phyloP scores from a whole-genome alignment of 2,329 filamentous ascomycete genomes.

The Plectosphaerella cucumerina region DNA sequence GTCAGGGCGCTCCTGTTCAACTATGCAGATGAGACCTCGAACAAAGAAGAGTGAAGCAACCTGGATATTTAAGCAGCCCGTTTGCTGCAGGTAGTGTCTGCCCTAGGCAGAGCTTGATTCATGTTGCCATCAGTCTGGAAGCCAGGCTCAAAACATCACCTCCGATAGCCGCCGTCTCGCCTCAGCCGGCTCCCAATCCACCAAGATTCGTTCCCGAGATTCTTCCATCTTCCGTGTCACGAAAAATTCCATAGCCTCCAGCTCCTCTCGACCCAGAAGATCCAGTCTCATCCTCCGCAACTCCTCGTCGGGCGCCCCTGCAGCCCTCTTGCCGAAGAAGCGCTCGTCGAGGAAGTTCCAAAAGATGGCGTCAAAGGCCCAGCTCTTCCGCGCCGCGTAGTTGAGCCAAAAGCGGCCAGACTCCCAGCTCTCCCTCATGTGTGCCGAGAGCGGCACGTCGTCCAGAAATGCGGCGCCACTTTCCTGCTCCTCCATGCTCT shows the following conservation, averaged over 20 bases:
- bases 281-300: conserved; percentile 16
- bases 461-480: neutral
- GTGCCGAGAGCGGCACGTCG: neutral
- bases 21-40: too few species aligned
- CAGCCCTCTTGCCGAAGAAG: conserved; percentile 24
- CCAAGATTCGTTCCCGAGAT: conserved; percentile 11
- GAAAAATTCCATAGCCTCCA: conserved; percentile 17
- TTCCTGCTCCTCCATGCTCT: neutral
- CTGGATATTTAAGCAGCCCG: too few species aligned
- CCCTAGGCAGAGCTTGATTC: too few species aligned
- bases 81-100: too few species aligned
- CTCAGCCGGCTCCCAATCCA: conserved; percentile 15
- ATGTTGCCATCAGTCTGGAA: too few species aligned
- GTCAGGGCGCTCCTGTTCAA: too few species aligned
- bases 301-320: conserved; percentile 6
- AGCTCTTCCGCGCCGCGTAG: conserved; percentile 30
- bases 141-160: conserved; percentile 11
- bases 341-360: conserved; percentile 30
- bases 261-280: conserved; percentile 15
- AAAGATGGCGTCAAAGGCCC: conserved; percentile 30
- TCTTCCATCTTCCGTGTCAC: conserved; percentile 21
- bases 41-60: too few species aligned
- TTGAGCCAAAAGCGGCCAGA: conserved; percentile 25
- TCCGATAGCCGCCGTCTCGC: conserved; percentile 10
- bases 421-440: conserved; percentile 32